Percentiles rank a stretch among this genome's conserved stretches.
phyloP scores from a whole-genome alignment of 2,329 filamentous ascomycete genomes.

The Monosporascus sp. region DNA sequence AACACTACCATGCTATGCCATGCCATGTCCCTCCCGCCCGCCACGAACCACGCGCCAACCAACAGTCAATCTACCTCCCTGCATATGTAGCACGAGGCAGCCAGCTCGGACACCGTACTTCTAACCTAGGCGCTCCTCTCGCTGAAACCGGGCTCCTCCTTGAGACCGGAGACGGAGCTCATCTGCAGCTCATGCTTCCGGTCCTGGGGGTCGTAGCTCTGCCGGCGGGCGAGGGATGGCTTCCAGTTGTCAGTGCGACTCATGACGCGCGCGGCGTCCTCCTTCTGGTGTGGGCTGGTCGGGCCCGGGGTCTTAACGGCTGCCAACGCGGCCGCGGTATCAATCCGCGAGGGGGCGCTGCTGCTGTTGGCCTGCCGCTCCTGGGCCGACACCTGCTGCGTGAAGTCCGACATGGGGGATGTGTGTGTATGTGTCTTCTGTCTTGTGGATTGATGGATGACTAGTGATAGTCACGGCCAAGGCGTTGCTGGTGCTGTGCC shows the following conservation, averaged over 20 bases:
- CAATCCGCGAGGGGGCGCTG: slow-evolving; percentile 1
- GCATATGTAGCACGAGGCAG: too few species aligned
- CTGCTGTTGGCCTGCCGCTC: background rate
- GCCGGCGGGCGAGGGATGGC: slow-evolving; percentile 37
- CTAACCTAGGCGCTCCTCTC: slow-evolving; percentile 24
- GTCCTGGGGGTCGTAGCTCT: slow-evolving; percentile 51
- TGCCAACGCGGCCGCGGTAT: slow-evolving; percentile 6
- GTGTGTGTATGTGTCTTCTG: background rate
- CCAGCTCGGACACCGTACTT: too few species aligned
- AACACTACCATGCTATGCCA: too few species aligned
- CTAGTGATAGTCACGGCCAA: too few species aligned
- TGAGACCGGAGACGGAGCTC: slow-evolving; percentile 31
- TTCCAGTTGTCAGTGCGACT: slow-evolving; percentile 38
- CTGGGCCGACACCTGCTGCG: background rate
- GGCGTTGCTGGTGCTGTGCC: background rate
- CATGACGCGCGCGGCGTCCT: slow-evolving; percentile 32
- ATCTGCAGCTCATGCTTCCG: slow-evolving; percentile 48
- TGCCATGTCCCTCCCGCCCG: too few species aligned
- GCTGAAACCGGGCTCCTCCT: slow-evolving; percentile 37
- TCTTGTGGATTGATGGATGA: background rate
- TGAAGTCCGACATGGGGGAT: background rate
- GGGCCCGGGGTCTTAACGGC: slow-evolving; percentile 6
- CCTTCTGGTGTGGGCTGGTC: slow-evolving; percentile 23
- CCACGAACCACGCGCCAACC: too few species aligned
- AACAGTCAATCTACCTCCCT: too few species aligned